A percentile compares a stretch with the other conserved stretches of the same genome.
phyloP scores from a whole-genome alignment of 2,329 filamentous ascomycete genomes.

The Aspergillus nomiae region DNA sequence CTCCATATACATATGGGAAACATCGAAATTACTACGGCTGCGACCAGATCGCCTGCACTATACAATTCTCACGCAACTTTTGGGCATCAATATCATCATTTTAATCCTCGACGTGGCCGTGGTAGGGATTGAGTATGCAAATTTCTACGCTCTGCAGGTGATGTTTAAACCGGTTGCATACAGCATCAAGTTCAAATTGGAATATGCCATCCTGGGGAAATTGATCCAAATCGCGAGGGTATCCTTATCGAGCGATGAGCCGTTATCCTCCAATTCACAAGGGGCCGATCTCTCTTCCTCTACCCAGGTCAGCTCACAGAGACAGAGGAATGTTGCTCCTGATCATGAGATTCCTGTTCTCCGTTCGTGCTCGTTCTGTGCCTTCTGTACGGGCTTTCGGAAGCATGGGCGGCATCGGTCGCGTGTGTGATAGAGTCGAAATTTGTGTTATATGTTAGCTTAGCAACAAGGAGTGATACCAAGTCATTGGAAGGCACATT shows the following conservation, averaged over 20 bases:
- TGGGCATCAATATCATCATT: slow-evolving; percentile 50
- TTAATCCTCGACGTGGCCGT: slow-evolving; percentile 47
- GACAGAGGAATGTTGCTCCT: too few relatives aligned
- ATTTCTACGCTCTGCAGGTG: slow-evolving; percentile 44
- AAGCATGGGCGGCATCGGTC: background rate
- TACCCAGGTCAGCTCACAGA: background rate
- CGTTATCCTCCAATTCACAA: background rate
- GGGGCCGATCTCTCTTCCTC: background rate
- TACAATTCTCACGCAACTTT: slow-evolving; percentile 48
- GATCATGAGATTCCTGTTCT: background rate
- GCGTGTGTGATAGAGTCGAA: background rate
- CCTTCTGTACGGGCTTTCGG: background rate
- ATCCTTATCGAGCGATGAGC: background rate
- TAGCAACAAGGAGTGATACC: too few relatives aligned
- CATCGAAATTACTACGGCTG: slow-evolving; percentile 45
- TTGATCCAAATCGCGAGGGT: background rate
- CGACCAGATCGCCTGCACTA: slow-evolving; percentile 28
- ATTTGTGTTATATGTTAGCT: too few relatives aligned
- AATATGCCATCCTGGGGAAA: slow-evolving; percentile 27
- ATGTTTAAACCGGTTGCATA: slow-evolving; percentile 49
- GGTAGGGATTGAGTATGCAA: slow-evolving; percentile 44
- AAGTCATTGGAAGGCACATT: too few relatives aligned
- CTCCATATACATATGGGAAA: slow-evolving; percentile 54
- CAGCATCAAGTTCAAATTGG: slow-evolving; percentile 51
- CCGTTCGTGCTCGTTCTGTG: background rate